phyloP scores from a whole-genome alignment of 2,329 filamentous ascomycete species.

The Beauveria sp. region DNA sequence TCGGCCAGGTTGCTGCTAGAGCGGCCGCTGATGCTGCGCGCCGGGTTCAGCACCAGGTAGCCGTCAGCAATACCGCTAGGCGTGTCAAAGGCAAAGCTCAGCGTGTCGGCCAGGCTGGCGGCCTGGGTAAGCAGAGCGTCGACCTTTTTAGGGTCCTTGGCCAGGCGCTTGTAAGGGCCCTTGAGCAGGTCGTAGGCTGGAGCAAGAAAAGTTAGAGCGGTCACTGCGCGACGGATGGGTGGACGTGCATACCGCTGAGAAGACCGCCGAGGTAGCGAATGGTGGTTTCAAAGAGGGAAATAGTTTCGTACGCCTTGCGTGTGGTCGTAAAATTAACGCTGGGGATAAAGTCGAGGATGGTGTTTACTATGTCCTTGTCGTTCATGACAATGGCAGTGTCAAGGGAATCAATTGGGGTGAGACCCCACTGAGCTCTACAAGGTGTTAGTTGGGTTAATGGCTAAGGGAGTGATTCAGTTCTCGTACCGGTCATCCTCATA shows the following conservation, averaged over 20 bases:
- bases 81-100: conserved; percentile 69
- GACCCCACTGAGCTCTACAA: conserved; percentile 72
- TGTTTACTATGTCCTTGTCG: conserved; percentile 56
- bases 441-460: too few relatives aligned
- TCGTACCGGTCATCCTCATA: conserved; percentile 61
- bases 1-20: conserved; percentile 64
- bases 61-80: conserved; percentile 66
- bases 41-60: conserved; percentile 48
- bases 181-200: conserved; percentile 60
- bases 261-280: conserved; percentile 82
- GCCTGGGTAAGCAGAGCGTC: conserved; percentile 57
- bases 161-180: conserved; percentile 50
- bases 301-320: conserved; percentile 30
- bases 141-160: conserved; percentile 36
- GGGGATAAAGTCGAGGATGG: conserved; percentile 64
- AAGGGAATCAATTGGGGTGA: conserved; percentile 72
- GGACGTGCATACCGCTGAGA: conserved; percentile 50
- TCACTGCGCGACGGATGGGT: not conserved
- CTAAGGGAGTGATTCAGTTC: not conserved
- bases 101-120: conserved; percentile 56
- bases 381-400: conserved; percentile 75
- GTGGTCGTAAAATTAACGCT: conserved; percentile 64
- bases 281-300: conserved; percentile 84
- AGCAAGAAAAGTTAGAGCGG: not conserved
- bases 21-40: conserved; percentile 37